phyloP scores from a whole-genome alignment of 345 rosid genomes.

The Acer yangbiense region DNA sequence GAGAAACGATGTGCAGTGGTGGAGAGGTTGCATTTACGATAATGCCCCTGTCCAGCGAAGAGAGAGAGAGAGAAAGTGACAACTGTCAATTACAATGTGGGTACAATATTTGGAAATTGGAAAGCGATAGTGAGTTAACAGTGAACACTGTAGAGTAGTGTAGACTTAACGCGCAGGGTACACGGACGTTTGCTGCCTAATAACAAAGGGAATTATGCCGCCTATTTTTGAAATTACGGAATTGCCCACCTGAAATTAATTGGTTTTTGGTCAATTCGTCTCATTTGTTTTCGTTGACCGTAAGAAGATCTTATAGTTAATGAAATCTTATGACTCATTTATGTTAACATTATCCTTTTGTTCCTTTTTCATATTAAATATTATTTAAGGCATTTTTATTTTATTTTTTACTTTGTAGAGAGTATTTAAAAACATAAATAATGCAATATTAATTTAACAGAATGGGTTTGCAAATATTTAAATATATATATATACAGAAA shows the following conservation, averaged over 20 bases:
- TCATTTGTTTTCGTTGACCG: too few species aligned
- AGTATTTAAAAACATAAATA: too few species aligned
- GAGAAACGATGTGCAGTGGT: slow-evolving; percentile 10
- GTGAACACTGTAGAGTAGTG: too few species aligned
- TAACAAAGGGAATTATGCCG: neutral
- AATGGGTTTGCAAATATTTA: too few species aligned
- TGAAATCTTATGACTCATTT: neutral
- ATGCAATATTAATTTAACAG: too few species aligned
- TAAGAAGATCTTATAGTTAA: neutral
- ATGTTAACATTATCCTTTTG: too few species aligned
- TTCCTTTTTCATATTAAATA: too few species aligned
- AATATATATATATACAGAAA: too few species aligned
- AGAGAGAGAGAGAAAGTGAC: neutral
- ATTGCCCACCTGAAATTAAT: slow-evolving; percentile 1
- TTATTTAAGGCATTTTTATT: too few species aligned
- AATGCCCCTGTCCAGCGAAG: neutral
- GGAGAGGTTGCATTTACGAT: neutral
- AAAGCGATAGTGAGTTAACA: too few species aligned
- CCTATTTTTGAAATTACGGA: neutral
- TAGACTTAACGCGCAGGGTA: neutral
- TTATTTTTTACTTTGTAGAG: too few species aligned
- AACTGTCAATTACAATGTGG: neutral
- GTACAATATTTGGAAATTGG: too few species aligned
- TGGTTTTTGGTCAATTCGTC: neutral
- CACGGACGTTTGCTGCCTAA: neutral